Base-by-base conservation (phyloP, 1,284 basidiomycete genomes). In the Laetiporus sulphureus region DNA sequence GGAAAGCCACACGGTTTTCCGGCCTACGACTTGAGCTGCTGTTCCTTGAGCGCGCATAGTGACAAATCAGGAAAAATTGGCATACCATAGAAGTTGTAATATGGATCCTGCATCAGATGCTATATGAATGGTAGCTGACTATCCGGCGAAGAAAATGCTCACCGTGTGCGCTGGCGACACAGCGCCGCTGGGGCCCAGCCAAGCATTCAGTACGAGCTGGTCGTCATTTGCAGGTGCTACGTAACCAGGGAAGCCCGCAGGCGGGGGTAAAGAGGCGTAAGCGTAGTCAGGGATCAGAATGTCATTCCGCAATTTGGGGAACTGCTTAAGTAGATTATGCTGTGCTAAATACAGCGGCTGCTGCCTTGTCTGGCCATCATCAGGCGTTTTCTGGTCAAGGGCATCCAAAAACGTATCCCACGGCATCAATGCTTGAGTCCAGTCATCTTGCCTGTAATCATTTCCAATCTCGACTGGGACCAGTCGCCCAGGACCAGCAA, bases 111-210 rank as follows among this genome's bases (percentile, higher is more conserved):
- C 29, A 32, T 50, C 31, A 13, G 16, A 16, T 33, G 16, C 36
- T n/a, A n/a, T n/a, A n/a, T n/a, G n/a, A n/a, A n/a, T n/a, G n/a
- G n/a, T n/a, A n/a, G n/a, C n/a, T n/a, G n/a, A n/a, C n/a, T n/a
- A n/a, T n/a, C n/a, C n/a, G n/a, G n/a, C n/a, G n/a, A n/a, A n/a
- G n/a, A n/a, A 23, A n/a, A 27, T 4, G 72, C 84, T 53, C 62
- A 90, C 90, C n/a, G 82, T 91, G 64, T 99, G 95, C 2, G 95
- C 90, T 3, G 94, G 94, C 7, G 87, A 91, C 36, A 84, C 58
- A 0, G 88, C 82, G 13, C 77, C 76, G 42, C 65, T 69, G 0
- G 88, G 89, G 0, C 95, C 95, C 1, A 98, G 58, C 95, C 95
- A 99, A 2, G 78, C 81, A 57, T 95, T 97, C 30, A 90, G 64